A percentile compares a stretch with the other conserved stretches of the same genome.
Conservation (phyloP, 2,329 filamentous ascomycete species). For the Epichloe sp. region DNA sequence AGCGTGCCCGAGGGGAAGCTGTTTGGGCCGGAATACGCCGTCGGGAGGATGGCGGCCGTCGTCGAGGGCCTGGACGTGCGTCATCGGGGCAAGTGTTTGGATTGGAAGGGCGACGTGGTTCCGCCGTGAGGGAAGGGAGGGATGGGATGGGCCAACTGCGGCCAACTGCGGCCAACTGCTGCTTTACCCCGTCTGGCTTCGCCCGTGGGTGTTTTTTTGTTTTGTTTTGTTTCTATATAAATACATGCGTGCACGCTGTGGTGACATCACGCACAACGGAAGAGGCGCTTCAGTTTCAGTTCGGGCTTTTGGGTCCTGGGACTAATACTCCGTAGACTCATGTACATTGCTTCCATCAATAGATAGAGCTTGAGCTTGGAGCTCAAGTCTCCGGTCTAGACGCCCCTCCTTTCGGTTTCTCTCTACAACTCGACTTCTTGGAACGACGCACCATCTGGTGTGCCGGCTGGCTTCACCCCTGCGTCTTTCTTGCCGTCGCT, state of each 20-base stretch:
- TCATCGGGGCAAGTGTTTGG: conserved; percentile 52
- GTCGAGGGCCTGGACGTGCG: conserved; percentile 33
- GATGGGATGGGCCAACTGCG: too few relatives aligned
- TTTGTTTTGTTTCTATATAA: too few relatives aligned
- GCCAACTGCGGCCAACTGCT: too few relatives aligned
- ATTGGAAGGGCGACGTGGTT: conserved; percentile 55
- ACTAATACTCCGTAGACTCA: not conserved
- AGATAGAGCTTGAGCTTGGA: not conserved
- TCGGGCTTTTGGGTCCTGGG: not conserved
- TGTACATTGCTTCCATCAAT: not conserved
- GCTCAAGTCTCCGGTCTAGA: not conserved
- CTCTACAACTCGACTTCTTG: conserved; percentile 47
- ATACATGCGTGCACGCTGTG: too few relatives aligned
- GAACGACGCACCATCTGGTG: conserved; percentile 46
- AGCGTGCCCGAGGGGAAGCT: conserved; percentile 48
- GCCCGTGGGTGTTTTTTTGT: too few relatives aligned
- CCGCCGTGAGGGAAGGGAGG: conserved; percentile 29
- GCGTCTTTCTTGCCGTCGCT: conserved; percentile 20
- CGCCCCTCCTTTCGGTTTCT: not conserved
- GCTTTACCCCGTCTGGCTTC: too few relatives aligned
- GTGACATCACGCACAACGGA: too few relatives aligned
- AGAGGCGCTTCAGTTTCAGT: too few relatives aligned
- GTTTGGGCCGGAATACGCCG: conserved; percentile 54
- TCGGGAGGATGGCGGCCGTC: conserved; percentile 49
- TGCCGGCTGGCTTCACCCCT: conserved; percentile 28